A percentile compares a stretch with the other conserved stretches of the same genome.
phyloP scores from a whole-genome alignment of 1,139 yeast genomes.

The Sugiyamaella neomexicana region DNA sequence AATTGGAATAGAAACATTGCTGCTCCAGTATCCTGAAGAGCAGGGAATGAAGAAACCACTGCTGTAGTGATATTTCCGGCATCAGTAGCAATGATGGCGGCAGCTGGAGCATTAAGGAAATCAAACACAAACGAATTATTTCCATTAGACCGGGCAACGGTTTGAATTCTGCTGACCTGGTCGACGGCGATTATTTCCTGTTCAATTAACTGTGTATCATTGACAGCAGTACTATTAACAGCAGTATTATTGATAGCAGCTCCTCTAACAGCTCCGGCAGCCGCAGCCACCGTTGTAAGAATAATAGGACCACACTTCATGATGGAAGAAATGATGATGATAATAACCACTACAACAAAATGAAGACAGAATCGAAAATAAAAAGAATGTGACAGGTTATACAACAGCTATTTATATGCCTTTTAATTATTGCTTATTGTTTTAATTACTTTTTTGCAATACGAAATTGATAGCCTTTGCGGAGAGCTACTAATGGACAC shows the following conservation, averaged over 20 bases:
- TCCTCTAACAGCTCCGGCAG: neutral
- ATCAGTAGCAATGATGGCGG: slow-evolving; percentile 20
- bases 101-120: slow-evolving; percentile 25
- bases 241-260: slow-evolving; percentile 17
- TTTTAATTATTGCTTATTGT: neutral
- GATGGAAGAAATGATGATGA: neutral
- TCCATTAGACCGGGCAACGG: slow-evolving; percentile 23
- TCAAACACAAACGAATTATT: slow-evolving; percentile 26
- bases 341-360: too few relatives aligned
- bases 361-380: too few relatives aligned
- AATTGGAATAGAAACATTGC: slow-evolving; percentile 25
- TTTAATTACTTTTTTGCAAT: neutral
- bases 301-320: neutral
- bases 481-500: too few relatives aligned
- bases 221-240: slow-evolving; percentile 16
- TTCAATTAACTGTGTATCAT: slow-evolving; percentile 17
- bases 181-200: slow-evolving; percentile 22
- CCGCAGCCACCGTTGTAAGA: neutral
- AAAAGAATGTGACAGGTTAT: neutral
- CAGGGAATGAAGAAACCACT: slow-evolving; percentile 26
- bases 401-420: neutral
- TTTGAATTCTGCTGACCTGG: slow-evolving; percentile 23
- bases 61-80: slow-evolving; percentile 25
- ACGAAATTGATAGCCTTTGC: neutral
- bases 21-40: slow-evolving; percentile 23